These are phyloP conservation scores for Trichoderma gracile DNA, from an alignment of 2,329 filamentous ascomycete genomes.

Conservation along the genomic window DNA sequence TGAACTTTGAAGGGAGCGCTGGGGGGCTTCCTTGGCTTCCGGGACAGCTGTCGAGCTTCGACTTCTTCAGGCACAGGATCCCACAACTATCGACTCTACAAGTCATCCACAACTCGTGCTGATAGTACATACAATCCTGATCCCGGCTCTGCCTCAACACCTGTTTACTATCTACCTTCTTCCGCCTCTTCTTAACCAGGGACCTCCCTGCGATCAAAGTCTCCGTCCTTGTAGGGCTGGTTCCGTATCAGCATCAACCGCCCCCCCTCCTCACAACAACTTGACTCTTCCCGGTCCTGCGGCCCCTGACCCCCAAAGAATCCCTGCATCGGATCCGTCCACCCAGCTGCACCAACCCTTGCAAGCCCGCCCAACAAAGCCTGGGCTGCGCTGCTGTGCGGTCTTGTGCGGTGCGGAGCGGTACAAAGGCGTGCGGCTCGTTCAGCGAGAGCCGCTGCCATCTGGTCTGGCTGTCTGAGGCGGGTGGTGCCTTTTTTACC, in stretches of 20 bases:
- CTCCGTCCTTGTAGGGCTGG: neutral
- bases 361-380: too few species aligned
- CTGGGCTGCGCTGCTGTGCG: neutral
- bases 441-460: slow-evolving; percentile 6
- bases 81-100: too few species aligned
- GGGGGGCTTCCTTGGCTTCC: neutral
- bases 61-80: too few species aligned
- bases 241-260: neutral
- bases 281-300: neutral
- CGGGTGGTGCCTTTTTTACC: too few species aligned
- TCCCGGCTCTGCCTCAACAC: too few species aligned
- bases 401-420: slow-evolving; percentile 8
- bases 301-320: slow-evolving; percentile 2
- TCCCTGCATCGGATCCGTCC: slow-evolving; percentile 1
- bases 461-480: neutral
- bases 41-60: neutral
- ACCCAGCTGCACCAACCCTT: neutral
- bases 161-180: neutral
- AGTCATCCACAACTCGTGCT: too few species aligned
- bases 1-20: too few species aligned
- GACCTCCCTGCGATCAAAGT: neutral
- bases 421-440: neutral
- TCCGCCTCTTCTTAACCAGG: neutral
- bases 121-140: too few species aligned
- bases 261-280: too few species aligned